Conservation (phyloP, 345 rosid genomes). For the Melaleuca quinquenervia region DNA sequence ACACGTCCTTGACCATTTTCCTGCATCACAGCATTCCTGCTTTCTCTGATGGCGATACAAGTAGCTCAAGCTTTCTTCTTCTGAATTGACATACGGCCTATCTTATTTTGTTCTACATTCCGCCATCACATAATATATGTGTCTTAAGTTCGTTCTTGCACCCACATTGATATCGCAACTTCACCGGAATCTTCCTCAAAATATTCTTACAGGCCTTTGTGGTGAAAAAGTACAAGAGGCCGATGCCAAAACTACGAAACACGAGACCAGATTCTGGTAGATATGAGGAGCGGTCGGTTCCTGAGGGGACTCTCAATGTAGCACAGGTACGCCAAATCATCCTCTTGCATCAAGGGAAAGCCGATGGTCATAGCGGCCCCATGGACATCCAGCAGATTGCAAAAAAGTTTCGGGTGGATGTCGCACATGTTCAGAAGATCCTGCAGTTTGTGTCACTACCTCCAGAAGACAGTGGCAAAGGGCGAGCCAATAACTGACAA, state of each 20-base stretch:
- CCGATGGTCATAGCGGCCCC: slow-evolving; percentile 52
- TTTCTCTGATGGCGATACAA: not conserved
- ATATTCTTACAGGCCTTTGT: slow-evolving; percentile 43
- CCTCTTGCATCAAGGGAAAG: slow-evolving; percentile 72
- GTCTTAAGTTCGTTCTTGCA: not conserved
- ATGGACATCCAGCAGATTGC: slow-evolving; percentile 66
- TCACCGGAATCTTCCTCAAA: not conserved
- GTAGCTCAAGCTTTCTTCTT: not conserved
- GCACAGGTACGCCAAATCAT: slow-evolving; percentile 71
- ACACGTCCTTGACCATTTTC: not conserved
- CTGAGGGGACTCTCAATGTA: slow-evolving; percentile 64
- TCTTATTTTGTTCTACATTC: not conserved
- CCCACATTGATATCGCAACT: not conserved
- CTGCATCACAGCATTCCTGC: not conserved
- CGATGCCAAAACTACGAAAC: slow-evolving; percentile 78
- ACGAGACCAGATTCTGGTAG: slow-evolving; percentile 48
- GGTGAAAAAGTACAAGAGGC: slow-evolving; percentile 53
- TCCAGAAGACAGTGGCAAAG: slow-evolving; percentile 34
- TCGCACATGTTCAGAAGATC: slow-evolving; percentile 43
- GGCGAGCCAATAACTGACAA: not conserved
- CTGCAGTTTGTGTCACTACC: slow-evolving; percentile 59
- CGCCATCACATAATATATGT: not conserved
- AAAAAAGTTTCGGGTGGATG: slow-evolving; percentile 47
- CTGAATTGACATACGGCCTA: not conserved
- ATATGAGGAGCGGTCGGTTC: slow-evolving; percentile 46